Evolutionary conservation across 352 stramenopile genomes (phyloP).

Genomic region (Globisporangium sylvaticum): DNA sequence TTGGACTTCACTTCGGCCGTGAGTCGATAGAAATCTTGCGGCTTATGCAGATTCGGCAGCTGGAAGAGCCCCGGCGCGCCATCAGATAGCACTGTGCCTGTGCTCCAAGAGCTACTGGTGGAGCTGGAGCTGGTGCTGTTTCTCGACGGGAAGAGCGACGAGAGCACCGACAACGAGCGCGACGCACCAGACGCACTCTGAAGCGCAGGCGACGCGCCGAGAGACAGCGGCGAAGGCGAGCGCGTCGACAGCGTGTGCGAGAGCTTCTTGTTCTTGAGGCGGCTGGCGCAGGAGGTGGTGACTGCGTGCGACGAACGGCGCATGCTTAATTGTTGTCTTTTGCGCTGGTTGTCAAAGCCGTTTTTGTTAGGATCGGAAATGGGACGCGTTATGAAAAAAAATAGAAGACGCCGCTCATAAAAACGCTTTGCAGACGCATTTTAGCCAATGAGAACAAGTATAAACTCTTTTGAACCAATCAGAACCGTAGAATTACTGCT

Average conservation of each 20-base stretch:
- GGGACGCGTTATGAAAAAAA: neutral
- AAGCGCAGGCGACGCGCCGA: neutral
- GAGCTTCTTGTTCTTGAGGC: neutral
- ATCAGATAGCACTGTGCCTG: neutral
- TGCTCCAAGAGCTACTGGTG: neutral
- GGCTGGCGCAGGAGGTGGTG: neutral
- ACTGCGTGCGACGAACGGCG: neutral
- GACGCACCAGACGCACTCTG: neutral
- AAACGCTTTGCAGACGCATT: neutral
- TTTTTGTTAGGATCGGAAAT: neutral
- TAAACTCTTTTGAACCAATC: neutral
- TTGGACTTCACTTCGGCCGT: conserved; percentile 50
- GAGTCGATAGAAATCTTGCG: conserved; percentile 59
- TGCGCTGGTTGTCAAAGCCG: neutral
- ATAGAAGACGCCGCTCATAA: neutral
- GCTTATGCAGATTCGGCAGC: conserved; percentile 49
- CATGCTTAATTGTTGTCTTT: neutral
- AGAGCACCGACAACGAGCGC: conserved; percentile 17
- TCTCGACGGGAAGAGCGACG: conserved; percentile 14
- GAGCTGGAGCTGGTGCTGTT: neutral
- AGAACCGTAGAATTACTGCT: too few species aligned
- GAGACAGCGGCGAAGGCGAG: neutral
- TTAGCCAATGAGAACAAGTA: neutral
- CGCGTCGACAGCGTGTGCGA: neutral
- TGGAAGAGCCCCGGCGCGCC: conserved; percentile 61